Evolutionary conservation across 805 yeast species (phyloP).

Genomic region (Candida patagonica): DNA sequence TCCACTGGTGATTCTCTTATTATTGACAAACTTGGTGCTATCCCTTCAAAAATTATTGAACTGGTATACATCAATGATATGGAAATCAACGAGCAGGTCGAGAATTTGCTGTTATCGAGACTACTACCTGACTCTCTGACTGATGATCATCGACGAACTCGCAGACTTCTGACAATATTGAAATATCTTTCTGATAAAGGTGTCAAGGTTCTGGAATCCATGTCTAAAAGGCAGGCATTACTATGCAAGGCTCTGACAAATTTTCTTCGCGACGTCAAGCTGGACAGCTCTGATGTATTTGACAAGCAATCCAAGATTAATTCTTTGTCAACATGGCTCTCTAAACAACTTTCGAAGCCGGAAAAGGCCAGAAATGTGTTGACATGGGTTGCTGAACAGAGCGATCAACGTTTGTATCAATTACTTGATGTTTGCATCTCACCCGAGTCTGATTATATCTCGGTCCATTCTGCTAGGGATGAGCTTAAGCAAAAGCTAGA

Average conservation of each 20-base stretch:
- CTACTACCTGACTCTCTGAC: conserved; percentile 44
- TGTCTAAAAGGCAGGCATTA: conserved; percentile 49
- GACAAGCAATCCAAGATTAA: neutral
- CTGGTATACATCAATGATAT: conserved; percentile 67
- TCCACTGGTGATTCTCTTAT: conserved; percentile 22
- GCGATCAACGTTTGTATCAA: conserved; percentile 31
- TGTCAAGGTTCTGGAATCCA: conserved; percentile 55
- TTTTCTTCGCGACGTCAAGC: neutral
- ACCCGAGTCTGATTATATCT: conserved; percentile 49
- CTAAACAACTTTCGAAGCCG: neutral
- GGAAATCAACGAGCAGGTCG: conserved; percentile 57
- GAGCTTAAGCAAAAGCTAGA: conserved; percentile 34
- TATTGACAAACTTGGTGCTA: conserved; percentile 33
- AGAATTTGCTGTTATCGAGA: conserved; percentile 47
- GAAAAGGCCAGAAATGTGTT: neutral
- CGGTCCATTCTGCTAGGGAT: conserved; percentile 50
- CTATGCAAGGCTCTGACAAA: neutral
- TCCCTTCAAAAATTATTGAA: conserved; percentile 59
- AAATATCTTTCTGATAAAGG: conserved; percentile 47
- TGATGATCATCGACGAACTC: conserved; percentile 36
- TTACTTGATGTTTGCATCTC: conserved; percentile 46
- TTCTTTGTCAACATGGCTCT: conserved; percentile 1
- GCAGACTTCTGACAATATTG: conserved; percentile 43
- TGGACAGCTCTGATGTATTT: neutral
- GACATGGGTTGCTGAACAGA: conserved; percentile 2